Evolutionary conservation across 2,329 filamentous ascomycete genomes (phyloP), one percentile per base, ranked within the genome.

Genomic region (Cercospora sesami): DNA sequence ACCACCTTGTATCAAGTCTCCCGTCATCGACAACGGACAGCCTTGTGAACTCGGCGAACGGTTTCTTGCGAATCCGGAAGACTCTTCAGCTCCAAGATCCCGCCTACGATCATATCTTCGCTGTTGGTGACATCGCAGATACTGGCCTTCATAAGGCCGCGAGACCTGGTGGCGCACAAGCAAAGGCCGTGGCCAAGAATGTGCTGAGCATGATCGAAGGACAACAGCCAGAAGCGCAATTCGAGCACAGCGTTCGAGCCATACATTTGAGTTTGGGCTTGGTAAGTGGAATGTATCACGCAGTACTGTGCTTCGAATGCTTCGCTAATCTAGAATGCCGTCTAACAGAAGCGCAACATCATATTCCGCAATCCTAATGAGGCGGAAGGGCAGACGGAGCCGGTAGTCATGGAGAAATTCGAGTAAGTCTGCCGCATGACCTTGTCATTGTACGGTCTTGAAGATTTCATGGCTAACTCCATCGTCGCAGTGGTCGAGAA

Each of bases 111-210:
- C 83, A 87, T 68, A 80, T 90, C 2, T 91, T 88, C 72, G 86
- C 85, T 1, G 84, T 87, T n/a, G 89, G 89, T 18, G 89, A 91
- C 69, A 86, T 91, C 4, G 84, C 87, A 4, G 85, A 86, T 28
- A 77, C 77, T 5, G 83, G 83, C 1, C 81, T 82, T 0, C 84
- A 84, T 5, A 89, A 88, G 73, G 79, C 77, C 51, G 86, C 84
- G 0, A 81, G 87, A 9, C 83, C 86, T 0, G 86, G 85, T 0
- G 80, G 81, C 55, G 79, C 81, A 10, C 88, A 90, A 73, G 85
- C 84, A 2, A 78, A 80, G 31, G 73, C 86, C 4, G 86, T 83
- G 0, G 83, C 83, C 1, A 81, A 83, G 45, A 90, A 90, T 69
- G 81, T 90, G 18, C 73, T 87, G 2, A 78, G 81, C 0, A 77